Evolutionary conservation across 306 rosid species (phyloP).

Genomic region (Herpetospermum pedunculosum): DNA sequence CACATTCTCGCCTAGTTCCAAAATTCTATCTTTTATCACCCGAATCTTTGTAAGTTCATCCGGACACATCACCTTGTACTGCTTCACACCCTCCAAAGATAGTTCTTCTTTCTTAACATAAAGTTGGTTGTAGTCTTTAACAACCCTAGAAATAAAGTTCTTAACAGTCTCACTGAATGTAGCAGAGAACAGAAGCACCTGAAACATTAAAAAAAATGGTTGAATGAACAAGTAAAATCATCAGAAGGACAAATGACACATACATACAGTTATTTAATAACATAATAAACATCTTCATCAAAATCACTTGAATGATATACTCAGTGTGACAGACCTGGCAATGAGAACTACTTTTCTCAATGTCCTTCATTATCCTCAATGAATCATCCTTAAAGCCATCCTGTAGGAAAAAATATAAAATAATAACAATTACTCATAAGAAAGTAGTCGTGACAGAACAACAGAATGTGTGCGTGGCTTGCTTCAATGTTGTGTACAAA

Average conservation of each 20-base stretch:
- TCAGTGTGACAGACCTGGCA: slow-evolving; percentile 59
- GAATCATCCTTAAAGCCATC: slow-evolving; percentile 91
- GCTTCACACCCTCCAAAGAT: slow-evolving; percentile 72
- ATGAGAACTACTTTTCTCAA: slow-evolving; percentile 37
- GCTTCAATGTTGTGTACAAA: not conserved
- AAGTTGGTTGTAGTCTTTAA: slow-evolving; percentile 59
- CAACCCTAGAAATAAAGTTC: slow-evolving; percentile 48
- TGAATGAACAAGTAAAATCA: not conserved
- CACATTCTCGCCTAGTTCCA: slow-evolving; percentile 73
- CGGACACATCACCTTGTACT: slow-evolving; percentile 60
- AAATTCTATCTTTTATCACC: slow-evolving; percentile 50
- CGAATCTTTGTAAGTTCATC: slow-evolving; percentile 53
- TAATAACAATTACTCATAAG: not conserved
- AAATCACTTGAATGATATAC: not conserved
- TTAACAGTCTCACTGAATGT: slow-evolving; percentile 78
- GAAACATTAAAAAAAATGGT: slow-evolving; percentile 9
- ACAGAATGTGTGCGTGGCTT: not conserved
- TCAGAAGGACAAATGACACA: not conserved
- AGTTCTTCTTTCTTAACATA: slow-evolving; percentile 80
- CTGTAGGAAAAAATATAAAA: slow-evolving; percentile 29
- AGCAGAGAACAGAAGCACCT: slow-evolving; percentile 89
- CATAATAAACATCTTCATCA: not conserved
- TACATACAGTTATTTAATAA: not conserved
- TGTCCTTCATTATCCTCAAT: slow-evolving; percentile 67
- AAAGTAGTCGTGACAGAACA: not conserved